Base-by-base conservation (phyloP, 352 stramenopile genomes). In the Peronosclerospora sorghi region DNA sequence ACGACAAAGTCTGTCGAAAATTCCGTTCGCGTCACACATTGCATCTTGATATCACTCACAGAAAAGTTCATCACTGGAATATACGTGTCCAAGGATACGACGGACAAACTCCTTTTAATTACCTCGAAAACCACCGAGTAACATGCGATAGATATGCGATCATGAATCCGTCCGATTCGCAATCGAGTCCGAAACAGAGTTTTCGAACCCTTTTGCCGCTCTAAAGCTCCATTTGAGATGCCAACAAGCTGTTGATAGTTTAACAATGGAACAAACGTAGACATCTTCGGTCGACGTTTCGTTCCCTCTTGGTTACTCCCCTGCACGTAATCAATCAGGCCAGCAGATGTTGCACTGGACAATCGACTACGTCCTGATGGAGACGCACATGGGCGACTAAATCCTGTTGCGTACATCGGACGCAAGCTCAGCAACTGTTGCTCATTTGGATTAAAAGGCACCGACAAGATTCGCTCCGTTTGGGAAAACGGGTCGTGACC, bases 31-130 rank as follows among this genome's bases (percentile, higher is more conserved):
- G 76, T 90, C 45, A 80, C 48, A 20, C 62, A 68, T 19, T 83
- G 66, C 49, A 88, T 60, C 41, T 86, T 85, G 62, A 91, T 86
- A 45, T 92, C 73, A 32, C 71, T 83, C 23, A 94, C 48, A 0
- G 77, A 85, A 21, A 92, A 80, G 45, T 92, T 94, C 69, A 92
- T 91, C 26, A 94, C 80, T 1, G 82, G 82, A 42, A 94, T 94
- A 40, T 91, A 94, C 5, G 82, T 94, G 43, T 94, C 82, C 9
- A 94, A 52, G 0, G 82, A 85, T 5, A 94, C 77, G 7, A 91
- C 63, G 8, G 81, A 91, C n/a, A 94, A 56, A 29, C 79, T 92
- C 7, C 79, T 65, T 57, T 94, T 94, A 52, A 94, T 90, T 23
- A 94, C 81, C 62, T 94, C 81, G 32, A 91, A 91, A 19, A 94